Base-by-base conservation (phyloP, 176 grass and related monocot species). In the Lolium perenne region DNA sequence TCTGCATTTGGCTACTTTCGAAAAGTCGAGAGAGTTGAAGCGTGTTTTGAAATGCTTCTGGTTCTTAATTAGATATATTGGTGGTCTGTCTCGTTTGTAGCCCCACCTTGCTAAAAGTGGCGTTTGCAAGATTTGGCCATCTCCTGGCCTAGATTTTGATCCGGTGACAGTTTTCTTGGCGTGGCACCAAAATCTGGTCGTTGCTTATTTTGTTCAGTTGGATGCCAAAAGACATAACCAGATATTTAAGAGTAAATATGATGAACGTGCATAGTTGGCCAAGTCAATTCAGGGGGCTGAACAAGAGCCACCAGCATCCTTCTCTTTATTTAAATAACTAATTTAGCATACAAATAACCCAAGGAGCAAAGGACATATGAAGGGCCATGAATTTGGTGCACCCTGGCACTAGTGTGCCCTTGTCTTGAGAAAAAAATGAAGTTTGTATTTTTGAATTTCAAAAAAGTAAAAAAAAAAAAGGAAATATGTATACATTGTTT, bases 71-170 rank as follows among this genome's bases (percentile, higher is more conserved):
- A 35, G 32, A 35, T 35, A 35, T 35, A 76, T 38, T 22, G 25
- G 56, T 20, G 81, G 38, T 47, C 7, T 59, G 51, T 6, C 72
- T 76, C 38, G 26, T 11, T 76, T 51, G 25, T 51, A 51, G 18
- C 82, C 57, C 71, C 71, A 51, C 46, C 71, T 22, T 64, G 82
- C 82, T 64, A 51, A 64, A 76, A 64, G 71, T 2, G 82, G 41
- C 29, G 41, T 16, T 51, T 3, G 10, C 25, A 75, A 51, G 59
- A 84, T 26, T 22, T 25, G 80, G 32, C 20, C 49, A 45, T 18
- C 57, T 62, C 57, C 16, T 46, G 6, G 18, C 17, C 56, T 23
- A 63, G 41, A 43, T 55, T 69, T 82, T 82, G 80, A 54, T 81
- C 45, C 45, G 2, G 0, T 21, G 32, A 1, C 10, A 35, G 26